Percentiles rank a stretch among this genome's conserved stretches.
Conservation (phyloP, 176 grass and related monocot genomes). For the Avena sativa region DNA sequence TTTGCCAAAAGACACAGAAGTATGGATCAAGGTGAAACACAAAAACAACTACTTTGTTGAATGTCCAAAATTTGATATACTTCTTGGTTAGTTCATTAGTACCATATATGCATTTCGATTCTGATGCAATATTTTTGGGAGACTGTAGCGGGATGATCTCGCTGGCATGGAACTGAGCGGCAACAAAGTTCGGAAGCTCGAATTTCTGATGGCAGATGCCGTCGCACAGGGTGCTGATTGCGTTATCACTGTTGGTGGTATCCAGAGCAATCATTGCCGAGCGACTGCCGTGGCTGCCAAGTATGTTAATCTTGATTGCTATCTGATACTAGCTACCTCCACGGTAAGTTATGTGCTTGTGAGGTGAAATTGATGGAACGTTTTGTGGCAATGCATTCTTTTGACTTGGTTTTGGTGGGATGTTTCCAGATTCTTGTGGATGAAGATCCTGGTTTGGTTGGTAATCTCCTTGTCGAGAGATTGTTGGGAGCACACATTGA, state of each 20-base stretch:
- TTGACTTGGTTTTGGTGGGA: slow-evolving; percentile 34
- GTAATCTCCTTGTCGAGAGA: neutral
- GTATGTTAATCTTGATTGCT: slow-evolving; percentile 88
- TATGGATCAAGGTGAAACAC: slow-evolving; percentile 57
- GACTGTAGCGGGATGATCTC: slow-evolving; percentile 76
- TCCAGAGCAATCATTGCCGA: slow-evolving; percentile 92
- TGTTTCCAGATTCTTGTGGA: neutral
- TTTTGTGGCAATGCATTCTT: neutral
- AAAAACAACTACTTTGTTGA: neutral
- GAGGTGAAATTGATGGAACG: neutral
- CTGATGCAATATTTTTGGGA: slow-evolving; percentile 15
- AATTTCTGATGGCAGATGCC: slow-evolving; percentile 88
- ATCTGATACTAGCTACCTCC: slow-evolving; percentile 84
- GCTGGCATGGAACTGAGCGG: slow-evolving; percentile 93
- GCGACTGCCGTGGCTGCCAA: slow-evolving; percentile 80
- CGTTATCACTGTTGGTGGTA: slow-evolving; percentile 87
- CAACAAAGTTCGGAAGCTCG: slow-evolving; percentile 89
- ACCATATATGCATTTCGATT: neutral
- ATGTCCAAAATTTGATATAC: neutral
- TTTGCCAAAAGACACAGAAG: slow-evolving; percentile 53
- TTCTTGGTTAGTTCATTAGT: slow-evolving; percentile 10
- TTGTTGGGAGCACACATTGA: neutral
- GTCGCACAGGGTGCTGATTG: slow-evolving; percentile 65
- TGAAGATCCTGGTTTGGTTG: neutral
- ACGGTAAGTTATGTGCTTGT: slow-evolving; percentile 47